phyloP scores from a whole-genome alignment of 139 green algal genomes.

The Coelastrella sp. region DNA sequence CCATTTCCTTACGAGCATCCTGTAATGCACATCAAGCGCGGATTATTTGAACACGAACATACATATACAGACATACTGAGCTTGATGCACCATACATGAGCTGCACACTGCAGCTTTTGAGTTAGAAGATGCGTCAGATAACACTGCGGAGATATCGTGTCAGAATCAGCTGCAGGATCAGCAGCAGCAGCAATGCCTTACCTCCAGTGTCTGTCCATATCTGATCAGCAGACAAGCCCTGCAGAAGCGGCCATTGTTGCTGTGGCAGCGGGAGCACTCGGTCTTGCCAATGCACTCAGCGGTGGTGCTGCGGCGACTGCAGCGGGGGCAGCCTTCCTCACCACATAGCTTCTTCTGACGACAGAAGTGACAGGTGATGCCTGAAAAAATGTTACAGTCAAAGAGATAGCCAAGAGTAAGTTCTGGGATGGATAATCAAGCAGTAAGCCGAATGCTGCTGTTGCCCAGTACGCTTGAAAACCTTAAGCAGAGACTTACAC shows the following conservation, averaged over 20 bases:
- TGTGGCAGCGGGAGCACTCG: slow-evolving; percentile 69
- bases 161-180: too few relatives aligned
- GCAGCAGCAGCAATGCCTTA: not conserved
- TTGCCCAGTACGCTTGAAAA: too few relatives aligned
- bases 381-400: slow-evolving; percentile 35
- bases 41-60: too few relatives aligned
- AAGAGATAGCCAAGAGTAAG: not conserved
- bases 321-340: slow-evolving; percentile 74
- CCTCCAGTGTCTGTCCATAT: slow-evolving; percentile 69
- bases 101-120: too few relatives aligned
- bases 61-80: too few relatives aligned
- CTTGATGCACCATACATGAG: too few relatives aligned
- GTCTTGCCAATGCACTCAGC: slow-evolving; percentile 78
- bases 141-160: too few relatives aligned
- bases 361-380: slow-evolving; percentile 82
- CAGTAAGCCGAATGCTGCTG: too few relatives aligned
- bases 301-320: slow-evolving; percentile 55
- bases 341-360: slow-evolving; percentile 86
- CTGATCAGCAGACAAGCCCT: slow-evolving; percentile 76
- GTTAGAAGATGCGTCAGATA: too few relatives aligned
- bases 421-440: too few relatives aligned
- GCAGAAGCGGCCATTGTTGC: slow-evolving; percentile 72
- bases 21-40: not conserved
- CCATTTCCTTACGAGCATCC: slow-evolving; percentile 49
- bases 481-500: not conserved